Evolutionary conservation across 2,329 filamentous ascomycete species (phyloP).

Genomic region (Fusarium heterosporum): DNA sequence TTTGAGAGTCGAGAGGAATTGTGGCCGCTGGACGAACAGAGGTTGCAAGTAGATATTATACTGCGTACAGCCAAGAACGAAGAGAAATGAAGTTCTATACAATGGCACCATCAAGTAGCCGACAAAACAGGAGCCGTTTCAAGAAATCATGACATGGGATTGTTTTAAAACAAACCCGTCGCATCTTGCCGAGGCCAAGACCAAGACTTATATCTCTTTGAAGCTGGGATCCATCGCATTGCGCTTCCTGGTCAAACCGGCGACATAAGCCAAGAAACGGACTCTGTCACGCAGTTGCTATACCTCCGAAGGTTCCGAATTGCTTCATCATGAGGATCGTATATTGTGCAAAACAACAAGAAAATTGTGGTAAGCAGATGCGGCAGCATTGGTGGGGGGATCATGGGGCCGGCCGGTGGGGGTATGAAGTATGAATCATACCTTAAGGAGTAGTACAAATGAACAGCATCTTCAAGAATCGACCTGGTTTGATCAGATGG

Average conservation of each 20-base stretch:
- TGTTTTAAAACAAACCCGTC: slow-evolving; percentile 22
- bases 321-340: slow-evolving; percentile 36
- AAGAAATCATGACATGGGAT: slow-evolving; percentile 30
- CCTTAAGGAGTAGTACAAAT: background rate
- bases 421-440: background rate
- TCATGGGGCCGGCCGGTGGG: slow-evolving; percentile 34
- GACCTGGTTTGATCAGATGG: too few relatives aligned
- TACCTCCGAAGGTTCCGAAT: slow-evolving; percentile 47
- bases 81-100: slow-evolving; percentile 2
- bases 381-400: slow-evolving; percentile 17
- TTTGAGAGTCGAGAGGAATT: background rate
- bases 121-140: slow-evolving; percentile 21
- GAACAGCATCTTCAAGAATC: slow-evolving; percentile 5
- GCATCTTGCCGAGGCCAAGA: slow-evolving; percentile 1
- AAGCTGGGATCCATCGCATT: slow-evolving; percentile 3
- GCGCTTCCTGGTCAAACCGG: background rate
- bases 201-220: slow-evolving; percentile 16
- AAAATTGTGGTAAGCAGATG: slow-evolving; percentile 28
- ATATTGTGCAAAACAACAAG: background rate
- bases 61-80: background rate
- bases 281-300: background rate
- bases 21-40: background rate
- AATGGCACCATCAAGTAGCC: slow-evolving; percentile 20
- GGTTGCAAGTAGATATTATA: slow-evolving; percentile 10
- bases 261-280: slow-evolving; percentile 16